Conservation (phyloP, 1,284 basidiomycete genomes). For the Pseudozyma flocculosa region DNA sequence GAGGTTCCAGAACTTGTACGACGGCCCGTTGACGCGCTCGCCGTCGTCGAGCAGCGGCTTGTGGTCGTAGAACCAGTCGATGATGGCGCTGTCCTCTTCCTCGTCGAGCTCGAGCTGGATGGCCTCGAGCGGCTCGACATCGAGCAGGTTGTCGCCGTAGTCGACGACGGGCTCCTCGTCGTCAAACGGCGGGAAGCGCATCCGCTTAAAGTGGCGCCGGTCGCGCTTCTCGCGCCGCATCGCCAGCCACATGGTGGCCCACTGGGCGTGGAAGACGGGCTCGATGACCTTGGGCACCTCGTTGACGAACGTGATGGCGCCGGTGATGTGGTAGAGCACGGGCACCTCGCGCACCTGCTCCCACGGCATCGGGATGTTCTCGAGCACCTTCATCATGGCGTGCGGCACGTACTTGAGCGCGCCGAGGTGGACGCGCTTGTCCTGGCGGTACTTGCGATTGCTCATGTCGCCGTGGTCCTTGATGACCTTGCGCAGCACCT, state of each 20-base stretch:
- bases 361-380: constrained; percentile 99
- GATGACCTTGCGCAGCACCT: constrained; percentile 66
- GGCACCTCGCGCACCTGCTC: constrained; percentile 65
- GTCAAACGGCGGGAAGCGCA: constrained; percentile 99
- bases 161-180: constrained; percentile 80
- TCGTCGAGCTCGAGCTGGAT: constrained; percentile 95
- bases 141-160: constrained; percentile 82
- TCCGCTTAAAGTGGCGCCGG: constrained; percentile 97
- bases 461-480: constrained; percentile 59
- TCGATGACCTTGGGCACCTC: constrained; percentile 95
- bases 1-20: constrained; percentile 90
- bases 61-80: constrained; percentile 99
- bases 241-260: constrained; percentile 99
- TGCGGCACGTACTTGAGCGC: constrained; percentile 99
- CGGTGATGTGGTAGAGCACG: constrained; percentile 72
- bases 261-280: constrained; percentile 97
- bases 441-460: constrained; percentile 76
- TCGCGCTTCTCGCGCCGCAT: constrained; percentile 99
- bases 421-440: constrained; percentile 97
- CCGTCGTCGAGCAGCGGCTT: constrained; percentile 85
- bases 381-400: constrained; percentile 97
- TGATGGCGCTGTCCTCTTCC: constrained; percentile 89
- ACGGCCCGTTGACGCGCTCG: constrained; percentile 79
- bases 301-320: constrained; percentile 99
- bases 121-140: constrained; percentile 95